Evolutionary conservation across 257 asterid species (phyloP).

Genomic region (Penstemon barbatus): DNA sequence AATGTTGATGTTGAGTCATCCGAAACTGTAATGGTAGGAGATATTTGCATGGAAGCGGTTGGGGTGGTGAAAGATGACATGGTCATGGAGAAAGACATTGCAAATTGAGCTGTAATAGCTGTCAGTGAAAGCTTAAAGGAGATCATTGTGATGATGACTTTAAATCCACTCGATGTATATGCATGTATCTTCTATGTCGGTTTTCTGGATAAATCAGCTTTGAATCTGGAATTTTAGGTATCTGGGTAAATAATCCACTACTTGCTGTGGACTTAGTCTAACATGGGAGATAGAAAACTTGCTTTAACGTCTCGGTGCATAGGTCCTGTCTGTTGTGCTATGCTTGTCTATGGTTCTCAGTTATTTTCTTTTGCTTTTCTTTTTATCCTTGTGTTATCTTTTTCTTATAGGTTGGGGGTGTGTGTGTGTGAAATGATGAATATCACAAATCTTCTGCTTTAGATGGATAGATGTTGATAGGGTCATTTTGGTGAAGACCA

Average conservation of each 20-base stretch:
- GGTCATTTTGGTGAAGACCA: slow-evolving; percentile 14
- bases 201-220: slow-evolving; percentile 7
- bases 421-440: background rate
- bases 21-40: slow-evolving; percentile 18
- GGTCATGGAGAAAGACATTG: slow-evolving; percentile 13
- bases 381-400: background rate
- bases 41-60: slow-evolving; percentile 26
- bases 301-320: slow-evolving; percentile 21
- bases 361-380: background rate
- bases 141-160: slow-evolving; percentile 8
- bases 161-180: slow-evolving; percentile 14
- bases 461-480: slow-evolving; percentile 17
- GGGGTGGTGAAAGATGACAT: slow-evolving; percentile 18
- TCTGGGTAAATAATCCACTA: slow-evolving; percentile 15
- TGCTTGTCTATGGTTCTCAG: slow-evolving; percentile 3
- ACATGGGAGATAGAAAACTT: slow-evolving; percentile 14
- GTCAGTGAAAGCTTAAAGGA: slow-evolving; percentile 17
- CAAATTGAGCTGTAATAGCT: slow-evolving; percentile 17
- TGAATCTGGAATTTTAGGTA: slow-evolving; percentile 18
- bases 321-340: slow-evolving; percentile 12
- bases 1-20: slow-evolving; percentile 17
- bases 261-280: slow-evolving; percentile 9
- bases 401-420: background rate
- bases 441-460: slow-evolving; percentile 6
- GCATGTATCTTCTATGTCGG: background rate